Evolutionary conservation across 169 alveolate species (phyloP), one percentile per base, ranked within the genome.

Genomic region (Theileria sp.): DNA sequence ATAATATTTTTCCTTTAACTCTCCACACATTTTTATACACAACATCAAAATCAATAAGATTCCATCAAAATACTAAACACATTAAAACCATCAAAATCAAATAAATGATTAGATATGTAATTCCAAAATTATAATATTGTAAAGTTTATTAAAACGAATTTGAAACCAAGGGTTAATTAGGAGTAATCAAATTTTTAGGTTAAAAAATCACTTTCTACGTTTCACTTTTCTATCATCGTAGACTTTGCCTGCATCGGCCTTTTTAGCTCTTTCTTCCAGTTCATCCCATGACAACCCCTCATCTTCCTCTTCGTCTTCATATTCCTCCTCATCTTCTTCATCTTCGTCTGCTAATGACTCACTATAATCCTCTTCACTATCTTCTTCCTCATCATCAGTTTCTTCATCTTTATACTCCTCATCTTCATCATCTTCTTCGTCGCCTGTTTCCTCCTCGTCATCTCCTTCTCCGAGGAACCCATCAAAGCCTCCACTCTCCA

Each of bases 241-340:
- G 58, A 36, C 77, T 19, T 36, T 23, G n/a, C 62, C 54, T 49
- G 69, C 80, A 66, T 83, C 89, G n/a, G 74, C 91, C 80, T 85
- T 79, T 61, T 79, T 85, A 1, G 91, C 91, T 38, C 77, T 65
- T 66, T 91, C 93, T 75, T 93, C 96, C 81, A 93, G 84, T 50
- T 93, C 96, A 54, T 93, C 96, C 96, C 96, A 93, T 17, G 94
- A 88, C 17, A 93, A 87, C 0, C 96, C 96, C 50, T 93, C 96
- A 36, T 92, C 95, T 62, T 93, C n/a, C n/a, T n/a, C 96, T 26
- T 92, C 94, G 23, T 91, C 96, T 51, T 92, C 96, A 71, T 91
- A 94, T 36, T 80, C 96, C 44, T 87, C 94, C 56, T 92, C 96
- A 17, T 90, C 96, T 34, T 92, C 94, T 38, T 92, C 96, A 28